A percentile compares a stretch with the other conserved stretches of the same genome.
Evolutionary conservation across 2,329 filamentous ascomycete species (phyloP).

Genomic region (Exserohilum turcica): DNA sequence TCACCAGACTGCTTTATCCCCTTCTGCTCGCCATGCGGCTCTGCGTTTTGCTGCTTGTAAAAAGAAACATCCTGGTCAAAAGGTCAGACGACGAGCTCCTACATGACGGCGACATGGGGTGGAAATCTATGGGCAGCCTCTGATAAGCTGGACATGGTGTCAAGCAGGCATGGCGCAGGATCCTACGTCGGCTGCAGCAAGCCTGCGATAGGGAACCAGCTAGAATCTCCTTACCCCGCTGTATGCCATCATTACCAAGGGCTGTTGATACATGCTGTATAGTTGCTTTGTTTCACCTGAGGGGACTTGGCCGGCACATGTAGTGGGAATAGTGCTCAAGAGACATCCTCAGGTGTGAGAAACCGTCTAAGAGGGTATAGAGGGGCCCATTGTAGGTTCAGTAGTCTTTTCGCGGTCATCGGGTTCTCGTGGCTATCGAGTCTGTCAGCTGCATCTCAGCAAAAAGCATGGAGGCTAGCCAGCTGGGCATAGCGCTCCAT

Average conservation of each 20-base stretch:
- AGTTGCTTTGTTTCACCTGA: constrained; percentile 1
- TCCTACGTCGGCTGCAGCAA: constrained; percentile 37
- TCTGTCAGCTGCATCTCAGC: constrained; percentile 24
- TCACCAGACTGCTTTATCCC: constrained; percentile 34
- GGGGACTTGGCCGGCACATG: not conserved
- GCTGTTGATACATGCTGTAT: constrained; percentile 13
- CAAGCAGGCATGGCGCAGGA: constrained; percentile 27
- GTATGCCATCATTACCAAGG: constrained; percentile 17
- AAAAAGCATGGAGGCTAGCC: constrained; percentile 20
- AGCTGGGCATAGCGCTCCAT: constrained; percentile 22
- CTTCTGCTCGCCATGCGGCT: constrained; percentile 33
- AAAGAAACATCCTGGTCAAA: constrained; percentile 15
- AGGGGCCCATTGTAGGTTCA: not conserved
- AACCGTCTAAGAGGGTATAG: not conserved
- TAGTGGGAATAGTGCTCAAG: not conserved
- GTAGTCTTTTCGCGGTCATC: not conserved
- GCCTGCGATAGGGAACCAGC: constrained; percentile 25
- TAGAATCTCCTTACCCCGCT: constrained; percentile 36
- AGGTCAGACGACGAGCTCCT: constrained; percentile 36
- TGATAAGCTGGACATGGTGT: constrained; percentile 38
- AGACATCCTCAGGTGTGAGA: not conserved
- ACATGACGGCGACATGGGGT: constrained; percentile 20
- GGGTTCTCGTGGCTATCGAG: constrained; percentile 17
- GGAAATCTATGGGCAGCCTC: constrained; percentile 26
- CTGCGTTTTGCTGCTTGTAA: constrained; percentile 26